A percentile compares a stretch with the other conserved stretches of the same genome.
Evolutionary conservation across 1,284 basidiomycete genomes (phyloP).

Genomic region (Rhodotorula mucilaginosa): DNA sequence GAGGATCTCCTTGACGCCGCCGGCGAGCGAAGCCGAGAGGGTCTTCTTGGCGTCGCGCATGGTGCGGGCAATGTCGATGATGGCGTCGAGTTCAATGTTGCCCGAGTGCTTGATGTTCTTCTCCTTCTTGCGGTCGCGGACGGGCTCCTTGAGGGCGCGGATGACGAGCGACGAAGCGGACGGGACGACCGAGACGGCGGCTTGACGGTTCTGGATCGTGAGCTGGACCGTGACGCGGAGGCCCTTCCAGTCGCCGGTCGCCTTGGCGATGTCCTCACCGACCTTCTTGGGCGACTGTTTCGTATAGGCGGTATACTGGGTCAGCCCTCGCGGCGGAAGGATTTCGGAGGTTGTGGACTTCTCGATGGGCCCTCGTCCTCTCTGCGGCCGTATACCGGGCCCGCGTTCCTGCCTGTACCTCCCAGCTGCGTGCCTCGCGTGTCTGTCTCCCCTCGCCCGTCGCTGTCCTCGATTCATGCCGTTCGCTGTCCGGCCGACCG

Average conservation of each 20-base stretch:
- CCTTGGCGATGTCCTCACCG: conserved; percentile 99
- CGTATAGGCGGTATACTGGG: not conserved
- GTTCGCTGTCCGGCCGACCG: too few relatives aligned
- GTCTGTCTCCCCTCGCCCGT: too few relatives aligned
- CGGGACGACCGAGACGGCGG: conserved; percentile 92
- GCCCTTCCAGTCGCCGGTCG: conserved; percentile 98
- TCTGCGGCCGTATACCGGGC: not conserved
- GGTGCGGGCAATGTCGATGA: conserved; percentile 91
- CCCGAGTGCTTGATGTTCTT: conserved; percentile 99
- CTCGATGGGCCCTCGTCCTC: too few relatives aligned
- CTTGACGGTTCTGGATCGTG: conserved; percentile 99
- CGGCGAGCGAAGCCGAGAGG: conserved; percentile 84
- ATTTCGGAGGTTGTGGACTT: not conserved
- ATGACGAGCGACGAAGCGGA: conserved; percentile 98
- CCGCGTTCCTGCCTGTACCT: too few relatives aligned
- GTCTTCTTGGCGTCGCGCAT: conserved; percentile 83
- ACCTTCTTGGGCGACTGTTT: conserved; percentile 98
- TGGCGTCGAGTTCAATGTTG: conserved; percentile 91
- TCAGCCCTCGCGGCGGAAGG: not conserved
- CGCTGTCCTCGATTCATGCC: too few relatives aligned
- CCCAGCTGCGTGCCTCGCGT: too few relatives aligned
- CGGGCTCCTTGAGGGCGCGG: conserved; percentile 97
- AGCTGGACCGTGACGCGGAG: conserved; percentile 98
- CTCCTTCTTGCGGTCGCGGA: conserved; percentile 99
- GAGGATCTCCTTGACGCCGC: conserved; percentile 69